Evolutionary conservation across 371 early-diverging fungal genomes (phyloP).

Genomic region (Mortierella sp.): DNA sequence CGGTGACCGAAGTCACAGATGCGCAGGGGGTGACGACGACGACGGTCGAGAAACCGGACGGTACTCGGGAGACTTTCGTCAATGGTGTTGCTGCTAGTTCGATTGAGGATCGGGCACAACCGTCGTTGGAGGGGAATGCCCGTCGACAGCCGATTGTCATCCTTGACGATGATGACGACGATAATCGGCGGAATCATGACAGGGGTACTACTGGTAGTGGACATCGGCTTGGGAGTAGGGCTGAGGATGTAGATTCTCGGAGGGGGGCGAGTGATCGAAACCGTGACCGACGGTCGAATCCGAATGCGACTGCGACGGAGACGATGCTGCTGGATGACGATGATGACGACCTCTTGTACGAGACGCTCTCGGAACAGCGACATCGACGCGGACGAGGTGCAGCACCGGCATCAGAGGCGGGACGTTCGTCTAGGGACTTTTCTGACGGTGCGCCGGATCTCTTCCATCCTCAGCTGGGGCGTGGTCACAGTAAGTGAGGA

Average conservation of each 20-base stretch:
- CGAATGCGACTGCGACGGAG: slow-evolving; percentile 11
- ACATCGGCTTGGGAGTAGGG: neutral
- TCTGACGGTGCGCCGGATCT: slow-evolving; percentile 19
- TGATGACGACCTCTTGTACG: slow-evolving; percentile 38
- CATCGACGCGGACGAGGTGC: slow-evolving; percentile 1
- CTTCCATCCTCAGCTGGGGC: slow-evolving; percentile 39
- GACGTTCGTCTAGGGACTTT: neutral
- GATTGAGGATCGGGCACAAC: slow-evolving; percentile 12
- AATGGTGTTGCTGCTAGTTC: slow-evolving; percentile 34
- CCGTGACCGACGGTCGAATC: neutral
- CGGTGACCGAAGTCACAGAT: slow-evolving; percentile 48
- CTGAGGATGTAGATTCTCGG: neutral
- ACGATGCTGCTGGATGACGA: slow-evolving; percentile 34
- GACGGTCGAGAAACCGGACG: slow-evolving; percentile 40
- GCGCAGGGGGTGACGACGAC: slow-evolving; percentile 44
- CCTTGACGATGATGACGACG: slow-evolving; percentile 28
- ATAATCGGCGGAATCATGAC: neutral
- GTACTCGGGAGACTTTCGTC: slow-evolving; percentile 27
- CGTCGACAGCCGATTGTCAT: slow-evolving; percentile 37
- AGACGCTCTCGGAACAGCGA: slow-evolving; percentile 20
- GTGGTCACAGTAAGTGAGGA: slow-evolving; percentile 30
- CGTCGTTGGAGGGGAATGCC: slow-evolving; percentile 5
- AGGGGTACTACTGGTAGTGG: neutral
- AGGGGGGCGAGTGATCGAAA: neutral
- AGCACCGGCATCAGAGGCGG: neutral